Percentiles rank a stretch among this genome's conserved stretches.
phyloP scores from a whole-genome alignment of 1,139 yeast genomes.

The Suhomyces wounanorum region DNA sequence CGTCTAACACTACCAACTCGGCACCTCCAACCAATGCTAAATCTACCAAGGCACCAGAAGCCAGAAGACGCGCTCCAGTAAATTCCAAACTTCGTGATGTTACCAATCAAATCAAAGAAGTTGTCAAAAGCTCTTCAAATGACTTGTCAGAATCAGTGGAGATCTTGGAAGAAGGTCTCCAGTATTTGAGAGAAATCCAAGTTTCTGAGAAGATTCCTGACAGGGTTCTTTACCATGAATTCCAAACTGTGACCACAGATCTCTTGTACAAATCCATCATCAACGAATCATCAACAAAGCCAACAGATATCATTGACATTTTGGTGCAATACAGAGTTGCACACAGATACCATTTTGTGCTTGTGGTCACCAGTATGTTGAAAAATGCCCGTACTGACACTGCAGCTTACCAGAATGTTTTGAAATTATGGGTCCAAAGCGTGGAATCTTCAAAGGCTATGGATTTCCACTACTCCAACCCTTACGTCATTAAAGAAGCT shows the following conservation, averaged over 20 bases:
- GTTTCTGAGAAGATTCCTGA: conserved; percentile 31
- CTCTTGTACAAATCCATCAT: conserved; percentile 26
- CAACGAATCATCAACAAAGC: conserved; percentile 19
- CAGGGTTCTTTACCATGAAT: conserved; percentile 17
- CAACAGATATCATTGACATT: conserved; percentile 30
- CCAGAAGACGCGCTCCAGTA: neutral
- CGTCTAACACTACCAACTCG: neutral
- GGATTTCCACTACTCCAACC: conserved; percentile 14
- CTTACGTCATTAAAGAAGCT: conserved; percentile 14
- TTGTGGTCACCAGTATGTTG: conserved; percentile 26
- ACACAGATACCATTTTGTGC: conserved; percentile 35
- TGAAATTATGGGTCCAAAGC: conserved; percentile 38
- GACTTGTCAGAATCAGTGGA: conserved; percentile 36
- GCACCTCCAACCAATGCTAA: neutral
- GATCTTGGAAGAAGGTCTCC: conserved; percentile 46
- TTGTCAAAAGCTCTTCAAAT: conserved; percentile 23
- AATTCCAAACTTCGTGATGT: conserved; percentile 39
- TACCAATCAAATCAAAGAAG: conserved; percentile 31
- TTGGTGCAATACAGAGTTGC: conserved; percentile 33
- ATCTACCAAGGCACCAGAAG: neutral
- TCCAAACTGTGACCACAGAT: conserved; percentile 29
- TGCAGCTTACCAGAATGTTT: conserved; percentile 25
- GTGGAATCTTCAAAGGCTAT: conserved; percentile 28
- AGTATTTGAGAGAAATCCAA: conserved; percentile 43
- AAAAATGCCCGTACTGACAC: conserved; percentile 11